Base-by-base conservation (phyloP, 1,139 yeast genomes). In the Zygoascus hellenicus region DNA sequence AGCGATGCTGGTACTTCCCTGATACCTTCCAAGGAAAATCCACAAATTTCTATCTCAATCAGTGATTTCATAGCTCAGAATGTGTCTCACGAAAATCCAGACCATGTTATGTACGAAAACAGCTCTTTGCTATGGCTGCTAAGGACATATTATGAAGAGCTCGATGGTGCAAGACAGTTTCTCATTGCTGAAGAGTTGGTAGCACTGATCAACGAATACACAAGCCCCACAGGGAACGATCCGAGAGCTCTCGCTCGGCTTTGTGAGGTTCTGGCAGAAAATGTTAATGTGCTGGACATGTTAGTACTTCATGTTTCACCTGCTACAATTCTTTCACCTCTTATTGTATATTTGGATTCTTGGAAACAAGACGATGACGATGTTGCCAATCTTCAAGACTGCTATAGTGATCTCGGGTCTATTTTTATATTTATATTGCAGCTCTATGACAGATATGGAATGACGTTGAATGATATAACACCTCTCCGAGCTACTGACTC, bases 391-490 rank as follows among this genome's bases (percentile, higher is more conserved):
- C 77, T 78, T 56, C 92, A 83, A 59, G 92, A 84, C 32, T 63
- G 71, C n/a, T 84, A 80, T 58, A 71, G 85, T 1, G 80, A 82
- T 47, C 79, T 82, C 61, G 90, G 94, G 0, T 69, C 76, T 14
- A 64, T 80, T 1, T 58, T 82, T 19, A 62, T 82, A 37, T 72
- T 81, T 39, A 64, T 81, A 3, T 67, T 76, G 14, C 63, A 74
- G 28, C 65, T 78, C 6, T 63, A 73, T 4, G 67, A 67, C 43
- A 67, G 74, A 22, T 82, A 75, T 56, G 38, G 38, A 2, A 14
- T 28, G 6, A 31, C 32, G 5, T 29, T 45, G 31, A 35, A 31
- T 4, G 42, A 26, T n/a, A 30, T 40, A 10, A 35, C 40, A 10
- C 41, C 48, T 7, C 28, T 15, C 33, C 31, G 16, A 6, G 35